phyloP scores from a whole-genome alignment of 2,329 filamentous ascomycete genomes.

The Fusarium nelsonii region DNA sequence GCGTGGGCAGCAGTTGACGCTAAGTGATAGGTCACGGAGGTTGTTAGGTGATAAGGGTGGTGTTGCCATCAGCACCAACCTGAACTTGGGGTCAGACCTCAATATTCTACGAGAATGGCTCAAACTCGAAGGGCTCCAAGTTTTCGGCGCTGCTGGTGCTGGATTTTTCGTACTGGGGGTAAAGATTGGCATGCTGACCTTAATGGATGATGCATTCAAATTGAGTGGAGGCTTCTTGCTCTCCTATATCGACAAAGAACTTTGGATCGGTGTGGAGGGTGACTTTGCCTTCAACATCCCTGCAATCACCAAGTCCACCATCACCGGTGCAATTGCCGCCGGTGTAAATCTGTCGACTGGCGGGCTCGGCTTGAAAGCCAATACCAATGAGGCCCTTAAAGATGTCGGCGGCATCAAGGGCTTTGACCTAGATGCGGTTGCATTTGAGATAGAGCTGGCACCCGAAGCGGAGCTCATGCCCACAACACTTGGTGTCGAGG shows the following conservation, averaged over 20 bases:
- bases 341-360: not conserved
- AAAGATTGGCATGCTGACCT: not conserved
- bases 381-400: not conserved
- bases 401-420: slow-evolving; percentile 2
- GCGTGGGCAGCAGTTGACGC: not conserved
- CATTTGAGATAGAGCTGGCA: not conserved
- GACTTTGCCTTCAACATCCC: not conserved
- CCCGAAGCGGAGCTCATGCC: not conserved
- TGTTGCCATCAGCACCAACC: not conserved
- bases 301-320: not conserved
- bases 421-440: not conserved
- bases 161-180: not conserved
- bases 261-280: not conserved
- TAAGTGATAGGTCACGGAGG: not conserved
- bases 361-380: not conserved
- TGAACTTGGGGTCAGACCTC: not conserved
- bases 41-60: not conserved
- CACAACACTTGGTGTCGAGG: not conserved
- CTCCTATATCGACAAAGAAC: not conserved
- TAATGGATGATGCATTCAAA: not conserved
- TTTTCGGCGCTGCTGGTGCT: not conserved
- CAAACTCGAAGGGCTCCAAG: not conserved
- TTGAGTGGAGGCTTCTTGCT: not conserved
- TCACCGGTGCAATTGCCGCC: not conserved
- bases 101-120: not conserved